These are phyloP conservation scores for Aspergillus niger DNA, from an alignment of 2,329 filamentous ascomycete species.

Conservation along the genomic window DNA sequence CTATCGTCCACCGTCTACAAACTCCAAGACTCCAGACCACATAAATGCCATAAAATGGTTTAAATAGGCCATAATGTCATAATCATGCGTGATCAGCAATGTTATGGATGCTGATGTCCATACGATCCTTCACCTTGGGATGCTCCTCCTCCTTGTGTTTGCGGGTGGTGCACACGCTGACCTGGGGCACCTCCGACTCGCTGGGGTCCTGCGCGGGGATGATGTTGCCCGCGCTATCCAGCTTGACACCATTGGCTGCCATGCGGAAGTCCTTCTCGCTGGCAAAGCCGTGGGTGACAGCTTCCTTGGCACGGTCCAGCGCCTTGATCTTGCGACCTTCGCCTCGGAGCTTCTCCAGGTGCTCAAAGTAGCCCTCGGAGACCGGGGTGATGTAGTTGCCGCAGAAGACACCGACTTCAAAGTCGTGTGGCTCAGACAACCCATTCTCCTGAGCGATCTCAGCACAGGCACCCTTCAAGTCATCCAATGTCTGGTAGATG, in stretches of 20 bases:
- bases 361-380: constrained; percentile 77
- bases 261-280: constrained; percentile 63
- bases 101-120: constrained; percentile 66
- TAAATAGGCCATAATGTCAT: constrained; percentile 19
- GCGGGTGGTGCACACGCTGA: constrained; percentile 25
- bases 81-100: constrained; percentile 48
- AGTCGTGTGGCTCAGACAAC: constrained; percentile 60
- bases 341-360: constrained; percentile 70
- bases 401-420: constrained; percentile 91
- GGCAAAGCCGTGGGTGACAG: constrained; percentile 64
- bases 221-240: constrained; percentile 59
- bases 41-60: constrained; percentile 14
- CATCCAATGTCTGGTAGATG: constrained; percentile 74
- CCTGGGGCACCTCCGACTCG: constrained; percentile 27
- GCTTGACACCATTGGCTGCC: constrained; percentile 62
- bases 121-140: constrained; percentile 50
- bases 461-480: constrained; percentile 77
- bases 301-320: constrained; percentile 64
- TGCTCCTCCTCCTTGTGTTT: constrained; percentile 31
- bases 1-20: constrained; percentile 21
- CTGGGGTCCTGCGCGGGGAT: constrained; percentile 48
- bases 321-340: constrained; percentile 69
- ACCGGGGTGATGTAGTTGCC: constrained; percentile 84
- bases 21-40: constrained; percentile 26
- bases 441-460: constrained; percentile 62